Base-by-base conservation (phyloP, 2,329 filamentous ascomycete species). In the Fusarium agapanthi region DNA sequence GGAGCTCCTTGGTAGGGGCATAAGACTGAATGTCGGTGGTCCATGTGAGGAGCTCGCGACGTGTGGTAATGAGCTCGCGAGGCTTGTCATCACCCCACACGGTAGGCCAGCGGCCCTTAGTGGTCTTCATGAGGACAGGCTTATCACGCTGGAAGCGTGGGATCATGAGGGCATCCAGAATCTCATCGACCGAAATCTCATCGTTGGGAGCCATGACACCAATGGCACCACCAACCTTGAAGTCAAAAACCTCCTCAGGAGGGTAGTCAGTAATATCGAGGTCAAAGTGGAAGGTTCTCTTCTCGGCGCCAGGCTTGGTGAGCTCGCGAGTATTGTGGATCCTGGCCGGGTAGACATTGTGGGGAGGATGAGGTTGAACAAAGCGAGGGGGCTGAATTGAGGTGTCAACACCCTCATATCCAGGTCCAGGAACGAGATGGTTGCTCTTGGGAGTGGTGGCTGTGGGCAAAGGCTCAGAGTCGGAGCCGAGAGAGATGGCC, bases 251-350 rank as follows among this genome's bases (percentile, higher is more conserved):
- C 60, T 93, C 92, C 83, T 97, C 94, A 26, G 90, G 88, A 0
- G 96, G 95, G 77, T 99, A 99, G 80, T 97, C 92, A 54, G 95
- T 98, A 55, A 99, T 92, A 78, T 99, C 96, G 48, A 99, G 90
- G 78, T 98, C 96, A 78, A 98, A 98, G 83, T 99, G 96, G 81
- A 95, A 97, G 0, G 96, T 99, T 68, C 95, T 89, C 89, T 99
- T 99, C 86, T 97, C 94, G 10, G 96, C 96, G 28, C 95, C 95
- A 30, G 89, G 86, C 80, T 90, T 92, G 18, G 96, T 99, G 79
- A 99, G 85, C 82, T 97, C 95, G 62, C 96, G 92, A 6, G 94
- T 90, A 76, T 91, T 91, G 82, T 94, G 92, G 51, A 99, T 89
- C 72, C 91, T 94, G n/a, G 95, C 95, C 2, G 95, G 92, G 82